Evolutionary conservation across 768 basidiomycete genomes (phyloP).

Genomic region (Kwoniella europaea): DNA sequence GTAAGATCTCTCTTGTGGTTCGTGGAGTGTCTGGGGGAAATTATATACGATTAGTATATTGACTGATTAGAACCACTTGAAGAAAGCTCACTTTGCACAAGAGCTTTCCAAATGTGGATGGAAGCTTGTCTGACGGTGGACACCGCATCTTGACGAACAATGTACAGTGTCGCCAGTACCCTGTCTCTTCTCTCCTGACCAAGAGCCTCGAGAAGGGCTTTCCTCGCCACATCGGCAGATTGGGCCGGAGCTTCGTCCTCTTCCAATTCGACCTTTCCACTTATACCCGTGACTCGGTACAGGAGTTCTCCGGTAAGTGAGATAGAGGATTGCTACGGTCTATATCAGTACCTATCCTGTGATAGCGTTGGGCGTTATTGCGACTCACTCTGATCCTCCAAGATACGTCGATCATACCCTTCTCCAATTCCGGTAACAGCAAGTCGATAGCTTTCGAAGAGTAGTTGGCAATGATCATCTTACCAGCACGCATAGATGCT

Average conservation of each 20-base stretch:
- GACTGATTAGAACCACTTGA: neutral
- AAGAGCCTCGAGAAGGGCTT: slow-evolving; percentile 83
- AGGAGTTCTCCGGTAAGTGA: slow-evolving; percentile 92
- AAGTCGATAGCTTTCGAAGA: slow-evolving; percentile 89
- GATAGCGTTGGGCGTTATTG: too few relatives aligned
- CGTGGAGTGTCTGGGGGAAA: slow-evolving; percentile 59
- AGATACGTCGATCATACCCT: slow-evolving; percentile 88
- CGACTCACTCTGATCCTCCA: slow-evolving; percentile 88
- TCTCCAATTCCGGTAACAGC: slow-evolving; percentile 88
- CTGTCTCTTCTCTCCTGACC: slow-evolving; percentile 87
- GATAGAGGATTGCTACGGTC: slow-evolving; percentile 82
- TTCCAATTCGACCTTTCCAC: slow-evolving; percentile 79
- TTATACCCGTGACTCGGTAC: slow-evolving; percentile 96
- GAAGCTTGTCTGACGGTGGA: slow-evolving; percentile 86
- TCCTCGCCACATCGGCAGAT: slow-evolving; percentile 77
- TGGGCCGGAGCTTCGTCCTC: slow-evolving; percentile 67
- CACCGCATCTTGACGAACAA: slow-evolving; percentile 91
- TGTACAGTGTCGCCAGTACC: slow-evolving; percentile 85
- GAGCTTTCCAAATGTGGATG: slow-evolving; percentile 96
- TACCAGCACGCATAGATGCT: slow-evolving; percentile 96
- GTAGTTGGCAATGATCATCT: slow-evolving; percentile 97
- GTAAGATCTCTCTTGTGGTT: slow-evolving; percentile 79
- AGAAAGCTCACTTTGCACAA: slow-evolving; percentile 77
- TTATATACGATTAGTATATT: slow-evolving; percentile 7
- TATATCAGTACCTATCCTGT: neutral